A percentile compares a stretch with the other conserved stretches of the same genome.
phyloP scores from a whole-genome alignment of 2,329 filamentous ascomycete species.

The Hypocreales sp. region DNA sequence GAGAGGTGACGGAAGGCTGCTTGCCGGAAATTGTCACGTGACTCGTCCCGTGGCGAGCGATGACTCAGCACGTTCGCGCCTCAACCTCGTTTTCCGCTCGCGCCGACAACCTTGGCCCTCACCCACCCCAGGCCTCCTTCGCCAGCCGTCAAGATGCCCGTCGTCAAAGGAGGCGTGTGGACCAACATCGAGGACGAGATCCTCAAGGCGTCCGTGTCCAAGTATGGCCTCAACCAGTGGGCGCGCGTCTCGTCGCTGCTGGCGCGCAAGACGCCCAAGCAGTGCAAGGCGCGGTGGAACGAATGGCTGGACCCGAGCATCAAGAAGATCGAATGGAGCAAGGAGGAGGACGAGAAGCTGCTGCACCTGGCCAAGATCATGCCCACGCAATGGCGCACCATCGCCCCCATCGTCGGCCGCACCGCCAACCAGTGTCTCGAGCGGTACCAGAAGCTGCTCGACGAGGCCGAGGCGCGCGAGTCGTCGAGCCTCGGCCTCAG shows the following conservation, averaged over 20 bases:
- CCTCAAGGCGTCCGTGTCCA: slow-evolving; percentile 86
- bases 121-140: no score
- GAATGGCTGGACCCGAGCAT: slow-evolving; percentile 98
- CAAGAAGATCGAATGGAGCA: slow-evolving; percentile 97
- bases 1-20: no score
- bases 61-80: no score
- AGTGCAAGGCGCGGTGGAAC: slow-evolving; percentile 96
- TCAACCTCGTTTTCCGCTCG: no score
- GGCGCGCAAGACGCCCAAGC: slow-evolving; percentile 93
- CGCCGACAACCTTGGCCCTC: no score
- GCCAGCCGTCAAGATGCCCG: slow-evolving; percentile 52
- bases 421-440: slow-evolving; percentile 96
- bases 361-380: slow-evolving; percentile 95
- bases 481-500: slow-evolving; percentile 68
- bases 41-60: no score
- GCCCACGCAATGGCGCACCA: slow-evolving; percentile 98
- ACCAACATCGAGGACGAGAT: slow-evolving; percentile 85
- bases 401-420: slow-evolving; percentile 88
- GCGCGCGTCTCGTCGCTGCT: slow-evolving; percentile 93
- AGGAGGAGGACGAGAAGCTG: slow-evolving; percentile 96
- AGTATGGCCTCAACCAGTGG: slow-evolving; percentile 96
- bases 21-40: no score
- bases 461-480: slow-evolving; percentile 87
- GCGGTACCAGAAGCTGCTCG: slow-evolving; percentile 88
- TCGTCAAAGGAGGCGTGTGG: slow-evolving; percentile 63